Conservation (phyloP, 192 early-diverging fungal species). For the Obelidium mucronatum region DNA sequence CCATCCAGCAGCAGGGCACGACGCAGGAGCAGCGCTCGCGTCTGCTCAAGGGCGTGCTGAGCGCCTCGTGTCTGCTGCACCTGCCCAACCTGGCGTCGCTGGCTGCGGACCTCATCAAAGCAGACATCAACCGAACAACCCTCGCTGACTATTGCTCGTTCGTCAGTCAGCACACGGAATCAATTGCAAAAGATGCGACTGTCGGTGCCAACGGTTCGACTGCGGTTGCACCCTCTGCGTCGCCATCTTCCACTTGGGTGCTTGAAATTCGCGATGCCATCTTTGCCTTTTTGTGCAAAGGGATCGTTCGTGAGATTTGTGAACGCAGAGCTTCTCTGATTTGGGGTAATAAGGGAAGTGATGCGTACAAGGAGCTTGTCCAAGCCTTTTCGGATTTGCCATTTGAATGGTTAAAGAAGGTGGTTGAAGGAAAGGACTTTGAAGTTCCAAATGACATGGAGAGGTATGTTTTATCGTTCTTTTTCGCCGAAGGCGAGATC, state of each 20-base stretch:
- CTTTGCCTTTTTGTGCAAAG: slow-evolving; percentile 55
- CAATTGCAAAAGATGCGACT: neutral
- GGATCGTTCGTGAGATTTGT: slow-evolving; percentile 56
- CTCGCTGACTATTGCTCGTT: slow-evolving; percentile 61
- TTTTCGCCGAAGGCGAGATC: neutral
- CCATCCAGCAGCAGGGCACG: neutral
- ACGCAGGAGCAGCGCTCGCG: slow-evolving; percentile 35
- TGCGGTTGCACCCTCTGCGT: neutral
- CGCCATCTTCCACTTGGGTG: slow-evolving; percentile 21
- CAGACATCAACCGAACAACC: slow-evolving; percentile 47
- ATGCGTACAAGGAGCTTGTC: slow-evolving; percentile 60
- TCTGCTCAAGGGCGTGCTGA: slow-evolving; percentile 56
- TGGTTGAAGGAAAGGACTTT: slow-evolving; percentile 62
- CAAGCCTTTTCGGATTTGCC: slow-evolving; percentile 60
- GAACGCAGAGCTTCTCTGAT: slow-evolving; percentile 43
- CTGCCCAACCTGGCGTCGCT: slow-evolving; percentile 52
- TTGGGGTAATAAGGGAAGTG: slow-evolving; percentile 58
- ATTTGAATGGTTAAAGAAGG: slow-evolving; percentile 69
- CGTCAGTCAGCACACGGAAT: slow-evolving; percentile 35
- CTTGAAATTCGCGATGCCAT: slow-evolving; percentile 59
- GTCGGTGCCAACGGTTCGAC: slow-evolving; percentile 2
- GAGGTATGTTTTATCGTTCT: slow-evolving; percentile 46
- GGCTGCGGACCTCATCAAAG: slow-evolving; percentile 53
- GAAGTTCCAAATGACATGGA: slow-evolving; percentile 66
- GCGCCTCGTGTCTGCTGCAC: slow-evolving; percentile 55